These are phyloP conservation scores for Achaetomium macrosporum DNA, from an alignment of 2,329 filamentous ascomycete species.

Conservation along the genomic window DNA sequence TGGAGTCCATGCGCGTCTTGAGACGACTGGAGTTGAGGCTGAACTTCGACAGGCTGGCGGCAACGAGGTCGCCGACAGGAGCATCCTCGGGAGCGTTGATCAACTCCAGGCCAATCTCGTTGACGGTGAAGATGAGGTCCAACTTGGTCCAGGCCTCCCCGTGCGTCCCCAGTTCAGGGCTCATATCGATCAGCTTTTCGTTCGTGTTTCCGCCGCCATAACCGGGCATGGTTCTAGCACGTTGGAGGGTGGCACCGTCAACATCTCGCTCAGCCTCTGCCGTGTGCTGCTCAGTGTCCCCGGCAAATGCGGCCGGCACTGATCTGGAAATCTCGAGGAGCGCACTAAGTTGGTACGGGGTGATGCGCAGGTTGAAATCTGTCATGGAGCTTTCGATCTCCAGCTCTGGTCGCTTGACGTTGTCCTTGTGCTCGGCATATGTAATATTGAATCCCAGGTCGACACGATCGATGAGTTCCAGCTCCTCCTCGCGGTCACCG, in stretches of 20 bases:
- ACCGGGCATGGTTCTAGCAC: conserved; percentile 40
- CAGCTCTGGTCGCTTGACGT: conserved; percentile 75
- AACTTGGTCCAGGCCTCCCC: conserved; percentile 83
- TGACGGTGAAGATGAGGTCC: conserved; percentile 84
- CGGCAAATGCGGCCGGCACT: conserved; percentile 79
- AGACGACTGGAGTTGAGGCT: conserved; percentile 88
- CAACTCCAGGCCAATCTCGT: conserved; percentile 82
- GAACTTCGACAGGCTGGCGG: conserved; percentile 85
- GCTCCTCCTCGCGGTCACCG: conserved; percentile 66
- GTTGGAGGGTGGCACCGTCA: conserved; percentile 48
- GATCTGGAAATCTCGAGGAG: conserved; percentile 81
- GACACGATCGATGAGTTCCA: conserved; percentile 96
- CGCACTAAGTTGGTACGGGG: conserved; percentile 86
- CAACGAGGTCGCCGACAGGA: conserved; percentile 71
- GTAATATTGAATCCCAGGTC: conserved; percentile 90
- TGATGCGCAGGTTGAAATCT: conserved; percentile 82
- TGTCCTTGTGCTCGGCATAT: conserved; percentile 77
- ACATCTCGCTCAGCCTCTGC: conserved; percentile 72
- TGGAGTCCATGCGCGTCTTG: conserved; percentile 88
- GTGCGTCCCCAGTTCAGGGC: conserved; percentile 64
- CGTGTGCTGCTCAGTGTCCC: conserved; percentile 64
- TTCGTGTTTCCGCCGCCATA: conserved; percentile 33
- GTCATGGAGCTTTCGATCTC: conserved; percentile 91
- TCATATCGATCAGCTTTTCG: conserved; percentile 47
- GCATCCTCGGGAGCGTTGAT: conserved; percentile 68